Evolutionary conservation across 495 filamentous ascomycete genomes (phyloP), one percentile per base, ranked within the genome.

Genomic region (Friedmanniomyces endolithicus): DNA sequence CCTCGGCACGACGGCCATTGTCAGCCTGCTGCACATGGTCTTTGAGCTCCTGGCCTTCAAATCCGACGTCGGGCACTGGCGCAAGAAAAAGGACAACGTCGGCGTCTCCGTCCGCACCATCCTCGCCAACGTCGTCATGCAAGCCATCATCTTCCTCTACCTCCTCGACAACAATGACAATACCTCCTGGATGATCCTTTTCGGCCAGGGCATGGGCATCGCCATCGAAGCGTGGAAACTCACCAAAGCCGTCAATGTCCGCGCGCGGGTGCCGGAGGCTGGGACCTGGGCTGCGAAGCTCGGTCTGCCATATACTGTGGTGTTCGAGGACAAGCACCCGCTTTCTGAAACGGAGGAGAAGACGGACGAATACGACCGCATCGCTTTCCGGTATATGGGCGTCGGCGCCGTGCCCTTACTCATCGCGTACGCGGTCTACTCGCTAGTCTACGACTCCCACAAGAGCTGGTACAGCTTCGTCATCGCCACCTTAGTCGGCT

Each of bases 51-150:
- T 98, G 17, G 94, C 92, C 6, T 98, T 98, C 74, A 95, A 95
- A 61, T 94, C 84, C 67, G 92, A 98, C 66, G 94, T 98, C 64
- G 78, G 88, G 24, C 92, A 98, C 70, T 98, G 90, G 79, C 86
- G 88, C 63, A 95, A 97, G 72, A 98, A 98, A 86, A 98, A 98
- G 73, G 94, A 97, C 73, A 86, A 90, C 49, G 88, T 98, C 33
- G 92, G 92, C 52, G 88, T 94, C 25, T 95, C 88, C 8, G 85
- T 98, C 41, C 87, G 92, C 34, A 94, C 94, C 9, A 98, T 98
- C 64, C 75, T 98, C 39, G 90, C 87, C 58, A 98, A 97, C 64
- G 90, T 97, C 58, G 88, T 97, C 70, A 98, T 98, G 92, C 92
- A 98, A 67, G 70, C 74, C 12, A 79, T 97, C 64, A 95, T 98